Base-by-base conservation (phyloP, 2,329 filamentous ascomycete genomes). In the Verticillium tricorpus region DNA sequence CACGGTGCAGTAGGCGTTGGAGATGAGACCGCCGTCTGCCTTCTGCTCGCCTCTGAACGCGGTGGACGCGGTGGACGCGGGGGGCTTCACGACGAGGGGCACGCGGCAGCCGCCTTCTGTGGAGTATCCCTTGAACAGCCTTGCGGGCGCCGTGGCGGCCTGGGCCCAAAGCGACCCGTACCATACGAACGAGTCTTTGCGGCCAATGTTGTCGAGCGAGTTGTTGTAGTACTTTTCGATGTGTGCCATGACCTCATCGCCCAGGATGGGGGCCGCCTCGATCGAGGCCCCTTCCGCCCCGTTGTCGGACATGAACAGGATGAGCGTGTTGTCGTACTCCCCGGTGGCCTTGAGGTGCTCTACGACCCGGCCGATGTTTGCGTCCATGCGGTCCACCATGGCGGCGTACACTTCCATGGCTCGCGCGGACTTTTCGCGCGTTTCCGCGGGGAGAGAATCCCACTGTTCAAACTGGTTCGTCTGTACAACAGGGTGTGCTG, bases 231-330 rank as follows among this genome's bases (percentile, higher is more conserved):
- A 81, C 65, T 79, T 79, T 62, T 78, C 72, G n/a, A 62, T 65
- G 64, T 17, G 64, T 57, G 5, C 63, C 61, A 85, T 79, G 65
- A 85, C 82, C 28, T 77, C 77, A 56, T 80, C 80, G 60, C 81
- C 76, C 5, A 86, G 79, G 60, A 86, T 82, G 0, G 85, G 85
- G 60, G 82, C 80, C 5, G 85, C 82, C 67, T 88, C 84, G 64
- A 85, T 84, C 1, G 79, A 79, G 17, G 82, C 82, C 12, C 85
- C 85, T 66, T 87, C 85, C 12, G 85, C 85, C 2, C 85, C 85
- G 64, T 88, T 88, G 71, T 88, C 85, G 1, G 80, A 84, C 75
- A 88, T 82, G 77, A 89, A 88, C 68, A 82, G 80, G 58, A 89
- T 77, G 63, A 88, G 84, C 2, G 86, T 89, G 69, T 88, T 87